Evolutionary conservation across 306 rosid species (phyloP), one percentile per base, ranked within the genome.

Genomic region (Mimosa pudica): DNA sequence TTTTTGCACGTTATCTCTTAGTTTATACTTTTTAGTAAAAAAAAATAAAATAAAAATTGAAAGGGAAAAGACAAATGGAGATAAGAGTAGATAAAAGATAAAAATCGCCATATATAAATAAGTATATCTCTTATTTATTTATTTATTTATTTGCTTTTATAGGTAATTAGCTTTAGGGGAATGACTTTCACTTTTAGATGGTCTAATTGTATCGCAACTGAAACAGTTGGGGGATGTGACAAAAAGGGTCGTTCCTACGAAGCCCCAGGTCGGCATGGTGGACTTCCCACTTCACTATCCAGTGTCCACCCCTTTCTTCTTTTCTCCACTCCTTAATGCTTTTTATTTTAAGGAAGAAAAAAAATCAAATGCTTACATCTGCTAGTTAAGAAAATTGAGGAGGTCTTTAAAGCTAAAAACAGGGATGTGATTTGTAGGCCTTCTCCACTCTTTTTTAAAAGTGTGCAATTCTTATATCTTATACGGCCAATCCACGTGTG

Each of bases 141-240:
- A 52, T 3, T 55, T 66, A 3, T 0, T 20, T 24, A 8, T 9
- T 60, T 33, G 65, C 65, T 60, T 60, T 60, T 60, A 60, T 1
- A 60, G 1, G 14, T 4, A 60, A 60, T 20, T 32, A 32, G 78
- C 24, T 78, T 86, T 83, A 3, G 81, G 79, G 70, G 80, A 81
- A 81, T 84, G 85, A 7, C 35, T 47, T 41, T 84, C 85, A 11
- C 46, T 47, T 41, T 3, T 35, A 60, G 5, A 60, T 4, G 36
- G 24, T 60, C 65, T 57, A 79, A 76, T 65, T 81, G 65, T 85
- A 79, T 81, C 77, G 55, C 81, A 89, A 91, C 88, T 36, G 93
- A 89, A 90, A 86, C 87, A 84, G 91, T 89, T 89, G 81, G 81
- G 10, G 78, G 89, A 90, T 84, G 83, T 87, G 95, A 93, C 77